phyloP scores from a whole-genome alignment of 108 stramenopile species.

The Nitzschia inconspicua region DNA sequence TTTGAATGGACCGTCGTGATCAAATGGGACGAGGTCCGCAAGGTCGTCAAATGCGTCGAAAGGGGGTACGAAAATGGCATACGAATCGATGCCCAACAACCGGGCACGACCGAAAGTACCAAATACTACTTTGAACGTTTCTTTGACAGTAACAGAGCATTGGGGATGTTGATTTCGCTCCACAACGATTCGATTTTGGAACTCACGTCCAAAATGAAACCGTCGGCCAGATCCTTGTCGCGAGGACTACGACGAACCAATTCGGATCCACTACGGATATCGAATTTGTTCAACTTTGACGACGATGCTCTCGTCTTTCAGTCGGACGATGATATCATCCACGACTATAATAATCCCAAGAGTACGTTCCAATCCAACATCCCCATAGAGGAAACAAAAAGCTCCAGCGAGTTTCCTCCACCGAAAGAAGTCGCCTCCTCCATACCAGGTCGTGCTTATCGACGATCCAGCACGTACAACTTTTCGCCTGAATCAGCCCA shows the following conservation, averaged over 20 bases:
- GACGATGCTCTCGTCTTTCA: too few relatives aligned
- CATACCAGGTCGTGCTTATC: too few relatives aligned
- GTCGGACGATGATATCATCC: too few relatives aligned
- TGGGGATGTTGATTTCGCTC: conserved; percentile 22
- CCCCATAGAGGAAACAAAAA: too few relatives aligned
- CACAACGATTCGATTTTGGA: conserved; percentile 40
- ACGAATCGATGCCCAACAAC: not conserved
- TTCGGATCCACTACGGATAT: conserved; percentile 2
- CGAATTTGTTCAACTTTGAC: conserved; percentile 2
- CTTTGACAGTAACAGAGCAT: conserved; percentile 20
- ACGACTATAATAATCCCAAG: too few relatives aligned
- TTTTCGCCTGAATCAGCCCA: too few relatives aligned
- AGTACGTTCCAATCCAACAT: too few relatives aligned
- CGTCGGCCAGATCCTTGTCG: not conserved
- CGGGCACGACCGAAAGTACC: not conserved
- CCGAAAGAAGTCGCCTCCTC: too few relatives aligned
- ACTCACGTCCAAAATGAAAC: not conserved
- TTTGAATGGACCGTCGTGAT: conserved; percentile 36
- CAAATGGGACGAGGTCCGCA: conserved; percentile 34
- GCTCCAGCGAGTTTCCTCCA: too few relatives aligned
- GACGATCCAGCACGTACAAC: too few relatives aligned
- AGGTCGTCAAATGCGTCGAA: too few relatives aligned
- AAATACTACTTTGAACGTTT: conserved; percentile 22
- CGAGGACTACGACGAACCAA: not conserved
- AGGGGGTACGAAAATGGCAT: not conserved